These are phyloP conservation scores for Medicago ruthenica DNA, from an alignment of 306 rosid genomes.

Conservation along the genomic window DNA sequence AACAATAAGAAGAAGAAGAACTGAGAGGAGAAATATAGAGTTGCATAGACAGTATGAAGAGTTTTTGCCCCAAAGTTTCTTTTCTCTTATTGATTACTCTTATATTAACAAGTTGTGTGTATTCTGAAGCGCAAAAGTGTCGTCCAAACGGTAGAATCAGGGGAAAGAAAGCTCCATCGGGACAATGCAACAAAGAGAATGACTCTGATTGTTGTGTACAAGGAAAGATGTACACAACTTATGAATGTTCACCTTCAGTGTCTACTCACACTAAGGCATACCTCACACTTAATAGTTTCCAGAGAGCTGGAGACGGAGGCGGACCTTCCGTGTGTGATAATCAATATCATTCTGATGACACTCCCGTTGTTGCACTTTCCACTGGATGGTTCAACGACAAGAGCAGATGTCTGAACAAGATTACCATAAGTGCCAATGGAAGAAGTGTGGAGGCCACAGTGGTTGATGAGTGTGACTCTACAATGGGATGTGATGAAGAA, in stretches of 20 bases:
- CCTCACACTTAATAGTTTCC: conserved; percentile 54
- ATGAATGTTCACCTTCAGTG: conserved; percentile 52
- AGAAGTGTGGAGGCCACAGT: conserved; percentile 56
- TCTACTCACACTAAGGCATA: conserved; percentile 44
- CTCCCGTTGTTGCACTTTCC: conserved; percentile 49
- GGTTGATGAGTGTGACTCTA: conserved; percentile 65
- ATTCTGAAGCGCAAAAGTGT: too few relatives aligned
- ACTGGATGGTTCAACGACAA: conserved; percentile 54
- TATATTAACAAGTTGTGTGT: conserved; percentile 18
- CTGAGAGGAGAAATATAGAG: not conserved
- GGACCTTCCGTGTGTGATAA: conserved; percentile 58
- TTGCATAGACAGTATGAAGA: conserved; percentile 14
- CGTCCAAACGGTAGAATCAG: too few relatives aligned
- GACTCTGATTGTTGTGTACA: conserved; percentile 51
- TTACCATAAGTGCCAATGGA: conserved; percentile 51
- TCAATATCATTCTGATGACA: conserved; percentile 45
- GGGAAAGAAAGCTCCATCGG: too few relatives aligned
- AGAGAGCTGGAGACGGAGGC: conserved; percentile 57
- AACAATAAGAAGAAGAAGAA: not conserved
- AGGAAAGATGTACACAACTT: conserved; percentile 47
- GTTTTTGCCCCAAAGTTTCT: not conserved
- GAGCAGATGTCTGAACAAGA: conserved; percentile 49
- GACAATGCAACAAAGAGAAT: too few relatives aligned
- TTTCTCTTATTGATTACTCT: conserved; percentile 23
- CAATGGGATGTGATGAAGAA: conserved; percentile 52